Evolutionary conservation across 345 rosid genomes (phyloP).

Genomic region (Aquilaria malaccensis): DNA sequence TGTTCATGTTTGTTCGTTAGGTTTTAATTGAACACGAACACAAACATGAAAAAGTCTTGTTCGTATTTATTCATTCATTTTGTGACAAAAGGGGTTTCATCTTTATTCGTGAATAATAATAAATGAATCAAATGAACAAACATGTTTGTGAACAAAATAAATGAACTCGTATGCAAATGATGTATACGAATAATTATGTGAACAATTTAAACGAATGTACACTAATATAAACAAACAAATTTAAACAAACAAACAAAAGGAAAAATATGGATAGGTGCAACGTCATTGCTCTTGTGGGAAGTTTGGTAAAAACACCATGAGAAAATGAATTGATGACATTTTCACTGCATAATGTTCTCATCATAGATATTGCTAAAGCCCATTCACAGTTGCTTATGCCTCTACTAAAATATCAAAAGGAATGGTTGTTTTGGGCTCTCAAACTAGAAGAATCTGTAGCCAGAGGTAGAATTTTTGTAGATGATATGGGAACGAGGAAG

Average conservation of each 20-base stretch:
- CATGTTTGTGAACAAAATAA: too few relatives aligned
- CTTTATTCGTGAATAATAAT: too few relatives aligned
- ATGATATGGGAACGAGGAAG: constrained; percentile 99
- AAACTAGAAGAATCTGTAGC: constrained; percentile 67
- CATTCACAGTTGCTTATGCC: constrained; percentile 64
- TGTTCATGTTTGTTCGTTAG: too few relatives aligned
- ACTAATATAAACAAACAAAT: too few relatives aligned
- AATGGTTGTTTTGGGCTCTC: constrained; percentile 89
- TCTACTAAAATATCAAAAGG: constrained; percentile 82
- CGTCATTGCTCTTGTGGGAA: constrained; percentile 52
- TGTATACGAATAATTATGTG: too few relatives aligned
- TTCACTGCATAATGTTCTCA: constrained; percentile 27
- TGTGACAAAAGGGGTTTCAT: too few relatives aligned
- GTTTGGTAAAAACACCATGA: constrained; percentile 61
- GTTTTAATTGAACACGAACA: too few relatives aligned
- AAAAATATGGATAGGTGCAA: constrained; percentile 16
- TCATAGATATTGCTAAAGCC: constrained; percentile 52
- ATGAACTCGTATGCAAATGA: too few relatives aligned
- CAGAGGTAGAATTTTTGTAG: constrained; percentile 91
- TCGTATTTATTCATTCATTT: too few relatives aligned
- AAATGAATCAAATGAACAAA: too few relatives aligned
- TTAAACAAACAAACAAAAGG: constrained; percentile 11
- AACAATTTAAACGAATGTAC: too few relatives aligned
- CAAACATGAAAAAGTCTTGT: too few relatives aligned
- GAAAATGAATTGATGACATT: constrained; percentile 55